Base-by-base conservation (phyloP, 2,329 filamentous ascomycete species). In the Blastomyces emzantsi region DNA sequence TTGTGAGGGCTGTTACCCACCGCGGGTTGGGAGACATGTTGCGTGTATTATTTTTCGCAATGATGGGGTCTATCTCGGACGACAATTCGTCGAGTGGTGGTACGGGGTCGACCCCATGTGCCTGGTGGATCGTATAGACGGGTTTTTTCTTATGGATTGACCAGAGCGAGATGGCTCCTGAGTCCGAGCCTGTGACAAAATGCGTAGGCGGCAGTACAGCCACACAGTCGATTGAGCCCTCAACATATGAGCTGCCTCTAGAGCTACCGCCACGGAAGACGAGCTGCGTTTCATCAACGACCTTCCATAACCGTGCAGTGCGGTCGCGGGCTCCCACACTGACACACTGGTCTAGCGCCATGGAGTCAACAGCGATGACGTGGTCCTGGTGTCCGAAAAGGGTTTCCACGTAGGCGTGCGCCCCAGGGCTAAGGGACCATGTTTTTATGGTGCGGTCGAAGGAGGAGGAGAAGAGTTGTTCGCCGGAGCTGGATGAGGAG, bases 121-220 rank as follows among this genome's bases (percentile, higher is more conserved):
- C 92, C 39, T 90, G 81, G 1, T 88, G 83, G 55, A 94, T 78
- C 2, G 90, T 89, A 76, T 87, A 89, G 11, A 99, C 81, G 0
- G 94, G 89, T 77, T 97, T 97, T 83, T 99, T 99, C 80, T 96
- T 96, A 73, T 92, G 85, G 28, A 92, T 82, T 65, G 87, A 91
- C 93, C 93, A 97, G 15, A 97, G 83, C 0, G 87, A 88, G 61
- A 99, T 81, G 6, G 88, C 85, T 62, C 94, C 94, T 69, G 94
- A 96, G 77, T 99, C 93, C 64, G 90, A 90, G 28, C 93, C 94
- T 0, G 94, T 99, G 66, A 99, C 87, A 73, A 97, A 99, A 87
- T 88, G 72, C 88, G 88, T 71, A 89, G 92, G 76, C 89, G 94
- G 72, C n/a, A 99, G 84, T 80, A 96, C 91, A 64, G 92, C 89